These are phyloP conservation scores for Globisporangium rhizosaccharum DNA, from an alignment of 352 stramenopile species.

Conservation along the genomic window DNA sequence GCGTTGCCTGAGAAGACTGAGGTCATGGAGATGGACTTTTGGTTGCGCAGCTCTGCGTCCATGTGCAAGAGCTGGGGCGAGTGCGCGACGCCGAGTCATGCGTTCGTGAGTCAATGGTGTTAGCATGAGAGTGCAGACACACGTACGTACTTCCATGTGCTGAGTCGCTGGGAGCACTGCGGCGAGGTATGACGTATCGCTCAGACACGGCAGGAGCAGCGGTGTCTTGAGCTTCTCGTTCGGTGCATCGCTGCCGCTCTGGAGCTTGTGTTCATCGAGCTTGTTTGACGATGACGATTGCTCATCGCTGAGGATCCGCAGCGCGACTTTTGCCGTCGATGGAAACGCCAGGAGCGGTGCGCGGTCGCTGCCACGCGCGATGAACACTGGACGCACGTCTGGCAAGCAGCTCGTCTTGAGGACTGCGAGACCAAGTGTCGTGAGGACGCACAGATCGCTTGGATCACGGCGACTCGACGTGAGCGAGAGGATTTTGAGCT, in stretches of 20 bases:
- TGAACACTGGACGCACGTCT: constrained; percentile 25
- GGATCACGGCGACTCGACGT: constrained; percentile 26
- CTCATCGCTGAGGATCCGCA: constrained; percentile 50
- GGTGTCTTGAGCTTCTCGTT: constrained; percentile 36
- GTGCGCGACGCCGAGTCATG: background rate
- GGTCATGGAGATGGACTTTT: constrained; percentile 59
- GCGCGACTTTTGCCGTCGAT: constrained; percentile 24
- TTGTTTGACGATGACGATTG: constrained; percentile 24
- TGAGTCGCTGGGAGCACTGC: constrained; percentile 39
- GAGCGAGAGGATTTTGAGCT: constrained; percentile 49
- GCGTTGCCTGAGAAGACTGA: constrained; percentile 53
- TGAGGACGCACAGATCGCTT: constrained; percentile 46
- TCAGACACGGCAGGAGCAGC: constrained; percentile 30
- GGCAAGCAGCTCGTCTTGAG: constrained; percentile 33
- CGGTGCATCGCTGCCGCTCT: constrained; percentile 31
- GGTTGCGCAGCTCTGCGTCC: constrained; percentile 56
- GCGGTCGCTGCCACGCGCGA: constrained; percentile 30
- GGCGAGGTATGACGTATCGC: constrained; percentile 29
- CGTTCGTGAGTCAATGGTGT: too few relatives aligned
- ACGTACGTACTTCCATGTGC: constrained; percentile 44
- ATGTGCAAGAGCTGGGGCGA: constrained; percentile 50
- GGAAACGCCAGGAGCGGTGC: constrained; percentile 44
- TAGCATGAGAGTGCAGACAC: background rate
- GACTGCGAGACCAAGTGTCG: constrained; percentile 47
- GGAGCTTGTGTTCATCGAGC: constrained; percentile 52